Percentiles rank a stretch among this genome's conserved stretches.
Evolutionary conservation across 768 basidiomycete species (phyloP).

Genomic region (Trametes cubensis): DNA sequence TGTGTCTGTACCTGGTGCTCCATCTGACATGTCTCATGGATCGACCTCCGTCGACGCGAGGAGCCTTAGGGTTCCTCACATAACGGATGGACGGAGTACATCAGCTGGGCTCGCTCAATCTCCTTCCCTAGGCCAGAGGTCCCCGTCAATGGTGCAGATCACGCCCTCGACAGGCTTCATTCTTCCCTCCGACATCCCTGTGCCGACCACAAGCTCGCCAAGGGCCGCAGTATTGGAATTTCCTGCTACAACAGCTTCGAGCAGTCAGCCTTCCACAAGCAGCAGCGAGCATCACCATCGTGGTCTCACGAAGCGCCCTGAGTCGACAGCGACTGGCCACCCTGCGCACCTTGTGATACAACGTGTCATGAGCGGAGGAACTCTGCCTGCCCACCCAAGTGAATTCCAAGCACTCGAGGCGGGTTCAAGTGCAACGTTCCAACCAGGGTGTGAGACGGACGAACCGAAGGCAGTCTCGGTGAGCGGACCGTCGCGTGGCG

Average conservation of each 20-base stretch:
- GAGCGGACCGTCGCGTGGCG: slow-evolving; percentile 4
- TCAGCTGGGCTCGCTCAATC: not conserved
- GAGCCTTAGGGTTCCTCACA: not conserved
- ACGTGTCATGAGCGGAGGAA: not conserved
- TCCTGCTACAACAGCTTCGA: no score
- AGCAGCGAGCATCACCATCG: no score
- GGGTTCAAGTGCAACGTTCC: not conserved
- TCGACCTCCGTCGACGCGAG: not conserved
- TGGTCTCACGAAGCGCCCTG: not conserved
- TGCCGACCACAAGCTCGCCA: no score
- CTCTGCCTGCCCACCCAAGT: not conserved
- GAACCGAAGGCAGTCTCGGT: not conserved
- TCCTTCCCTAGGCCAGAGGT: no score
- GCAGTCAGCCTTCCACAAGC: no score
- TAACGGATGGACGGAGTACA: not conserved
- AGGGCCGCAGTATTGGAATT: no score
- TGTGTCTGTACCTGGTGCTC: not conserved
- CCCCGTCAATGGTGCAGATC: not conserved
- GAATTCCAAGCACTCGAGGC: not conserved
- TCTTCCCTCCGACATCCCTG: not conserved
- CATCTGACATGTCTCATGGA: not conserved
- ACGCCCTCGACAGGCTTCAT: not conserved
- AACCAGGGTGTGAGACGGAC: slow-evolving; percentile 1
- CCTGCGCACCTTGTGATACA: not conserved
- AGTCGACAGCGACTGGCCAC: not conserved